These are phyloP conservation scores for Sporothrix humicola DNA, from an alignment of 2,329 filamentous ascomycete genomes.

Conservation along the genomic window DNA sequence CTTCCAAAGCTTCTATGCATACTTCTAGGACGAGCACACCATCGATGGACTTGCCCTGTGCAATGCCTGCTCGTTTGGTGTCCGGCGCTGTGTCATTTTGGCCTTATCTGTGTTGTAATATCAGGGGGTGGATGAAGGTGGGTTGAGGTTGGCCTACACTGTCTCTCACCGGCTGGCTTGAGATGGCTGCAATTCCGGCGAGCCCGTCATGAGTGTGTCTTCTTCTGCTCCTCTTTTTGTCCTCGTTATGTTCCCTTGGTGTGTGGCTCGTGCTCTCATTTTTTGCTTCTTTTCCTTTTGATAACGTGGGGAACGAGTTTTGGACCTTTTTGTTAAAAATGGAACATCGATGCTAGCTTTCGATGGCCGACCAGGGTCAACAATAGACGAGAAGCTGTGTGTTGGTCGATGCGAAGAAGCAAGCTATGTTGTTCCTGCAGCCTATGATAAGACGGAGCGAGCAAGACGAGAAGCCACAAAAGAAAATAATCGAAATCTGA, in stretches of 20 bases:
- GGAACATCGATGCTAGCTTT: background rate
- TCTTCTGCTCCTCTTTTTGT: background rate
- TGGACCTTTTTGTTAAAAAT: background rate
- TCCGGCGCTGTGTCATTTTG: background rate
- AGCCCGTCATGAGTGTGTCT: constrained; percentile 9
- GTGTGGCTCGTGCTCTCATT: constrained; percentile 5
- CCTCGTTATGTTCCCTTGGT: background rate
- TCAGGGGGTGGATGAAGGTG: constrained; percentile 15
- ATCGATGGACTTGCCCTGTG: background rate
- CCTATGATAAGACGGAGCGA: background rate
- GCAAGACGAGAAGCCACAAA: background rate
- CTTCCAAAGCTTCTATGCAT: background rate
- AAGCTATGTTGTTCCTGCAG: constrained; percentile 6
- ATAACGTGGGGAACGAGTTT: background rate
- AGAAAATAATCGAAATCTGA: background rate
- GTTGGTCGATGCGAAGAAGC: too few species aligned
- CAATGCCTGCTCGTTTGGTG: background rate
- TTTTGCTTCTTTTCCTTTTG: background rate
- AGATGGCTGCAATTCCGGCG: constrained; percentile 29
- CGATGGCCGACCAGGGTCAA: too few species aligned
- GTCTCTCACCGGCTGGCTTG: background rate
- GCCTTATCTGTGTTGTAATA: constrained; percentile 22
- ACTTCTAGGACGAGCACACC: background rate
- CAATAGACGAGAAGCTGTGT: too few species aligned
- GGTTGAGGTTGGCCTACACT: background rate